Conservation (phyloP, 2,329 filamentous ascomycete genomes). For the Alternaria angustiovoidea region DNA sequence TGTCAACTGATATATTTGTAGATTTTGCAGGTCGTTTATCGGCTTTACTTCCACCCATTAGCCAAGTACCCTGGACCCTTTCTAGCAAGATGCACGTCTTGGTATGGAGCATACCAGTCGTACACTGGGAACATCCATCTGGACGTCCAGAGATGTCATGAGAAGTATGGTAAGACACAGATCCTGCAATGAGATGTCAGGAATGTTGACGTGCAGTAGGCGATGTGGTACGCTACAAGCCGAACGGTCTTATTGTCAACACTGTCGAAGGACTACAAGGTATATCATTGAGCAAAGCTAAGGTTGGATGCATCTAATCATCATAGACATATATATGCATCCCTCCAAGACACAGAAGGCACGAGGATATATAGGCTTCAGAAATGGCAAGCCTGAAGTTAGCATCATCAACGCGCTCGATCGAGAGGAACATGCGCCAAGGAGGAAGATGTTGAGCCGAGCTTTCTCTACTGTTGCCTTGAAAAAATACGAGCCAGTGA, state of each 20-base stretch:
- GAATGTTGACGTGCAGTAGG: background rate
- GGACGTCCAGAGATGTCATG: conserved; percentile 7
- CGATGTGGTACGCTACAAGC: conserved; percentile 8
- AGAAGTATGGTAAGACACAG: conserved; percentile 3
- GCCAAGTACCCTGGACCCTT: conserved; percentile 4
- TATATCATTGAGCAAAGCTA: background rate
- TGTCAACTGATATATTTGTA: background rate
- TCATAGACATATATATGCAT: background rate
- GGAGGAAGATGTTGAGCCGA: conserved; percentile 1
- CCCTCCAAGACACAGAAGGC: background rate
- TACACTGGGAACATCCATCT: conserved; percentile 5
- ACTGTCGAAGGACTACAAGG: conserved; percentile 1
- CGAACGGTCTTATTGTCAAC: conserved; percentile 11
- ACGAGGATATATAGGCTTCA: background rate
- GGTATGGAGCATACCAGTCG: conserved; percentile 6
- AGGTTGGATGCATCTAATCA: background rate
- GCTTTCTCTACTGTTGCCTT: conserved; percentile 7
- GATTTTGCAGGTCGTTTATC: background rate
- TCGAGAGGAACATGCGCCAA: conserved; percentile 6
- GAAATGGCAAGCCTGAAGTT: background rate
- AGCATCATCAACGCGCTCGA: conserved; percentile 6
- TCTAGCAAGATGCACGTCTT: conserved; percentile 5
- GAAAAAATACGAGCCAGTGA: conserved; percentile 1
- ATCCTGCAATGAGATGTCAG: background rate
- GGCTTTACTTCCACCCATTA: conserved; percentile 8